These are phyloP conservation scores for Talaromyces nanjingensis DNA, from an alignment of 495 filamentous ascomycete species.

Conservation along the genomic window DNA sequence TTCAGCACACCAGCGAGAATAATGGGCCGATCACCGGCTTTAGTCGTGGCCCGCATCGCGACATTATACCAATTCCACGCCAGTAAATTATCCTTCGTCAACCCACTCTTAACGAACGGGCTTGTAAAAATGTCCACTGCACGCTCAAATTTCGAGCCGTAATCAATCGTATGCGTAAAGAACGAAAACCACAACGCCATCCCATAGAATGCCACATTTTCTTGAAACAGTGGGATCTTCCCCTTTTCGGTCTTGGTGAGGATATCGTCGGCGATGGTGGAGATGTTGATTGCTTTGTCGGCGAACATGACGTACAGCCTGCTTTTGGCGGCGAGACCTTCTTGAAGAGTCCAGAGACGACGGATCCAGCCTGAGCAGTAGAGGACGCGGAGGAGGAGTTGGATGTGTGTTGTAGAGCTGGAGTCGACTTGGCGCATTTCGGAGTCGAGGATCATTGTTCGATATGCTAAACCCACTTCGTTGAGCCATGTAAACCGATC, in stretches of 20 bases:
- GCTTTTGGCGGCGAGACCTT: not conserved
- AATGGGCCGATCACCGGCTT: not conserved
- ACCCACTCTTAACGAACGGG: not conserved
- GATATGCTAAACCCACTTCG: not conserved
- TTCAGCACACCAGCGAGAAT: not conserved
- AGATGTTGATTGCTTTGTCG: not conserved
- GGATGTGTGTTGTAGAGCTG: not conserved
- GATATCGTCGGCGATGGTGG: not conserved
- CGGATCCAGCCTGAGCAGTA: slow-evolving; percentile 1
- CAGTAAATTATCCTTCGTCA: not conserved
- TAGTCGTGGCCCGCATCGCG: not conserved
- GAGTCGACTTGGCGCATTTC: slow-evolving; percentile 1
- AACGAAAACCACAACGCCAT: not conserved
- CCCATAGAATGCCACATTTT: not conserved
- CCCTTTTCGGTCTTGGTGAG: not conserved
- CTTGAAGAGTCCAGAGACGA: not conserved
- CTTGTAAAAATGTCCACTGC: not conserved
- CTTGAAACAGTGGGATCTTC: not conserved
- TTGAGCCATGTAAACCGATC: not conserved
- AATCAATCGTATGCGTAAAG: not conserved
- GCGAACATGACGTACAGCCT: not conserved
- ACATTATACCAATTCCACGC: not conserved
- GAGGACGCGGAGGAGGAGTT: not conserved
- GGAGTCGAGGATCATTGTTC: not conserved
- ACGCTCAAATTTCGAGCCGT: not conserved